These are phyloP conservation scores for Pholiota conissans DNA, from an alignment of 768 basidiomycete species.

Conservation along the genomic window DNA sequence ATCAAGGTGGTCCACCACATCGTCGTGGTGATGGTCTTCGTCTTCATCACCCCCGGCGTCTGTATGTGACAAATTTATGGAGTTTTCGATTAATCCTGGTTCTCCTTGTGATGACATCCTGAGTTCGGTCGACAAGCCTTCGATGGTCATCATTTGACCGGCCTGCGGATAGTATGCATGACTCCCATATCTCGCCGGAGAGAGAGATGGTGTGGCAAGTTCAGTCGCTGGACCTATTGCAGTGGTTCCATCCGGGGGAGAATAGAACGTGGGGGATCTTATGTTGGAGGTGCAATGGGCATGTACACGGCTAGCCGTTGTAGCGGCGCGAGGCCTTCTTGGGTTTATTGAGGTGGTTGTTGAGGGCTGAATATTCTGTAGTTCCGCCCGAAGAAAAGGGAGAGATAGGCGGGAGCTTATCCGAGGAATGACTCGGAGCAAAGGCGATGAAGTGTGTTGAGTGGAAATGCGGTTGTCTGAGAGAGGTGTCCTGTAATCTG, in stretches of 20 bases:
- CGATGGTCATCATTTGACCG: constrained; percentile 30
- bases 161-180: constrained; percentile 17
- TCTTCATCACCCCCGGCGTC: constrained; percentile 13
- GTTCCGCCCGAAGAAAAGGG: constrained; percentile 14
- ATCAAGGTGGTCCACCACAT: constrained; percentile 83
- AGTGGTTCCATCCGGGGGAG: constrained; percentile 2
- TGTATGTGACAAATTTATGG: constrained; percentile 36
- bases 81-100: constrained; percentile 44
- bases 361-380: not conserved
- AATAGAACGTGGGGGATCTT: constrained; percentile 8
- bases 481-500: not conserved
- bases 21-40: constrained; percentile 61
- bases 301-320: constrained; percentile 35
- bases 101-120: constrained; percentile 33
- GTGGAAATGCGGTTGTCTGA: not conserved
- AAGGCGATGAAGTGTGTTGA: not conserved
- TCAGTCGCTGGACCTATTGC: not conserved
- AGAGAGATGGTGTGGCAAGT: not conserved
- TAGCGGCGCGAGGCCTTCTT: constrained; percentile 28
- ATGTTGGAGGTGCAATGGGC: constrained; percentile 27
- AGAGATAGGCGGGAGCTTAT: constrained; percentile 14
- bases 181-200: not conserved
- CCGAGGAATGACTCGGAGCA: constrained; percentile 5
- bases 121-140: constrained; percentile 43
- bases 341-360: constrained; percentile 7